A percentile compares a stretch with the other conserved stretches of the same genome.
phyloP scores from a whole-genome alignment of 2,329 filamentous ascomycete genomes.

The Purpureocillium lavendulum region DNA sequence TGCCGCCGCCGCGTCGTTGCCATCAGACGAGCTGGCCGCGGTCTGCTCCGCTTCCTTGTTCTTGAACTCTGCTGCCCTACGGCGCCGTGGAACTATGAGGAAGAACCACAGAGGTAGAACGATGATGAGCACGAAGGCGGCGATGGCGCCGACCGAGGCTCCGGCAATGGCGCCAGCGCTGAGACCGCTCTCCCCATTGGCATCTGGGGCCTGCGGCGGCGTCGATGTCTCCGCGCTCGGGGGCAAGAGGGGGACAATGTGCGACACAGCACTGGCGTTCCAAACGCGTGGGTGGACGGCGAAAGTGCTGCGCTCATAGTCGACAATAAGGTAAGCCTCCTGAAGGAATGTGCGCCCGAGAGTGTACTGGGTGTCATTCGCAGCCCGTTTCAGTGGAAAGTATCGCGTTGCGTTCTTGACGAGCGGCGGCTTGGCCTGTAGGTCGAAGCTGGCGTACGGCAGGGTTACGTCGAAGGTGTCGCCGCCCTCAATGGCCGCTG shows the following conservation, averaged over 20 bases:
- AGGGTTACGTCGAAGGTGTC: conserved; percentile 6
- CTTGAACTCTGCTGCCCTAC: not conserved
- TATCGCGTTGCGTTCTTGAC: conserved; percentile 6
- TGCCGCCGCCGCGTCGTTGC: too few species aligned
- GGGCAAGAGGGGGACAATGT: conserved; percentile 5
- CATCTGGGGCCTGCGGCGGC: too few species aligned
- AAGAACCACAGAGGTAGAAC: conserved; percentile 1
- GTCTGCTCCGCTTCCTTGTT: too few species aligned
- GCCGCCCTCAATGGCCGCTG: conserved; percentile 4
- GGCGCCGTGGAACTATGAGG: conserved; percentile 3
- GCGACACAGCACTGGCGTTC: conserved; percentile 6
- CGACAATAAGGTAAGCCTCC: conserved; percentile 9
- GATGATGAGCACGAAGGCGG: not conserved
- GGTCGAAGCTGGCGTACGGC: conserved; percentile 10
- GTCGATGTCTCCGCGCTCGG: not conserved
- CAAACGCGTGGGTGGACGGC: conserved; percentile 5
- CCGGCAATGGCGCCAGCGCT: conserved; percentile 1
- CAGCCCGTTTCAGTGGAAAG: conserved; percentile 8
- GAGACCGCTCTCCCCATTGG: not conserved
- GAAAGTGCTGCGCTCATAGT: conserved; percentile 10
- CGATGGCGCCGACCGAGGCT: conserved; percentile 4
- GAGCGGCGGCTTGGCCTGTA: conserved; percentile 6
- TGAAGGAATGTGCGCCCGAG: conserved; percentile 9
- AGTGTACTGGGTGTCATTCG: conserved; percentile 9
- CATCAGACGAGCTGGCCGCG: too few species aligned